Base-by-base conservation (phyloP, 2,329 filamentous ascomycete genomes). In the Cladosporium sphaerospermum region DNA sequence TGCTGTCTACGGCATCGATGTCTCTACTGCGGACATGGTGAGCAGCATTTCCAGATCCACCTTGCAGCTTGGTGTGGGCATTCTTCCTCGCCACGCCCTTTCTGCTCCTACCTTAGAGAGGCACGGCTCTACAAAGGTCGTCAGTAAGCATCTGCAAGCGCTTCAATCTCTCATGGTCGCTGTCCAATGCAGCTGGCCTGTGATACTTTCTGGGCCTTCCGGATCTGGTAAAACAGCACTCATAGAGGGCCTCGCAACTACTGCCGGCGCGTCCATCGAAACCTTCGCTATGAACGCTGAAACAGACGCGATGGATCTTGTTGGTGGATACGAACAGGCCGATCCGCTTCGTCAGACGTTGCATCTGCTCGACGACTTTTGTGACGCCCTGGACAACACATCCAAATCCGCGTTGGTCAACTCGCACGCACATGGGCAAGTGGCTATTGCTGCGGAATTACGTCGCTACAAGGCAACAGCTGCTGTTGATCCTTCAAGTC, bases 261-360 rank as follows among this genome's bases (percentile, higher is more conserved):
- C 86, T 19, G 82, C 82, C 40, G 93, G 93, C 19, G 86, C 86
- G 52, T 77, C 83, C 1, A 74, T 97, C 3, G 80, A 91, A 32
- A 86, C 89, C 13, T 88, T 97, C 62, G 84, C 91, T 0, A 83
- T 99, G 72, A 99, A 96, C 66, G 86, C 91, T 6, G 95, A 99
- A 62, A 88, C 96, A 42, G 93, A 99, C 68, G 91, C 92, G 1
- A 96, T 96, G 84, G 93, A 99, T 70, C 81, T 99, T 53, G 89
- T 99, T 53, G 93, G 93, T 64, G 93, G 93, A 0, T 99, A 96
- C 65, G 93, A 99, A 68, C 93, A 99, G 70, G 84, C 89, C 14
- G 93, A 99, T 66, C 83, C 88, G 18, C 78, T 86, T 48, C 80
- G 92, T 52, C 56, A 61, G 42, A 45, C 34, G 8, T 33, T 56